Evolutionary conservation across 352 stramenopile genomes (phyloP).

Genomic region (Phytophthora europaea): DNA sequence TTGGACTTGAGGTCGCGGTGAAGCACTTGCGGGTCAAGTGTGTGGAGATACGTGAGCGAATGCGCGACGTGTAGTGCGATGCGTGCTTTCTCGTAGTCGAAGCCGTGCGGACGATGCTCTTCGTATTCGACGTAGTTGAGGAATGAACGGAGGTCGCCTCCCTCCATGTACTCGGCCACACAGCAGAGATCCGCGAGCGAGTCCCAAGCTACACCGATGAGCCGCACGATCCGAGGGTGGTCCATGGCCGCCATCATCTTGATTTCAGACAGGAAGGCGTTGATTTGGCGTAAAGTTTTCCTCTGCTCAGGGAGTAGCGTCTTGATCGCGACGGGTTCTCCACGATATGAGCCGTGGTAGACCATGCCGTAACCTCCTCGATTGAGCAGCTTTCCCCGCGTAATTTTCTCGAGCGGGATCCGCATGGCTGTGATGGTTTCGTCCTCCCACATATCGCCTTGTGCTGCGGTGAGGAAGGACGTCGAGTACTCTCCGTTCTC

Average conservation of each 20-base stretch:
- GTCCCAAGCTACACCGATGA: slow-evolving; percentile 65
- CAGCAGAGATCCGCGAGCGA: slow-evolving; percentile 53
- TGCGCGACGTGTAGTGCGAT: slow-evolving; percentile 46
- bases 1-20: slow-evolving; percentile 68
- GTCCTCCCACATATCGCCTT: slow-evolving; percentile 43
- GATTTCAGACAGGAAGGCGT: slow-evolving; percentile 55
- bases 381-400: slow-evolving; percentile 28
- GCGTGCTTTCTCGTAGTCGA: slow-evolving; percentile 47
- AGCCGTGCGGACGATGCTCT: slow-evolving; percentile 39
- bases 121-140: slow-evolving; percentile 42
- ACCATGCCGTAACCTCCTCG: slow-evolving; percentile 63
- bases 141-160: slow-evolving; percentile 49
- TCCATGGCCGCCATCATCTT: slow-evolving; percentile 57
- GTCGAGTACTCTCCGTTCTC: slow-evolving; percentile 4
- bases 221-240: slow-evolving; percentile 49
- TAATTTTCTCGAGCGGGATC: slow-evolving; percentile 48
- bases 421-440: slow-evolving; percentile 46
- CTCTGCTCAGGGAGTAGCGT: slow-evolving; percentile 43
- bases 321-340: slow-evolving; percentile 60
- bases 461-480: slow-evolving; percentile 23
- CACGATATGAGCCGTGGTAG: slow-evolving; percentile 49
- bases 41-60: slow-evolving; percentile 57
- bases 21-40: slow-evolving; percentile 46
- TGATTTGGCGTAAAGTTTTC: slow-evolving; percentile 46
- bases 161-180: slow-evolving; percentile 55